A percentile compares a stretch with the other conserved stretches of the same genome.
phyloP scores from a whole-genome alignment of 371 early-diverging fungal species.

The Chytridium lagenaria region DNA sequence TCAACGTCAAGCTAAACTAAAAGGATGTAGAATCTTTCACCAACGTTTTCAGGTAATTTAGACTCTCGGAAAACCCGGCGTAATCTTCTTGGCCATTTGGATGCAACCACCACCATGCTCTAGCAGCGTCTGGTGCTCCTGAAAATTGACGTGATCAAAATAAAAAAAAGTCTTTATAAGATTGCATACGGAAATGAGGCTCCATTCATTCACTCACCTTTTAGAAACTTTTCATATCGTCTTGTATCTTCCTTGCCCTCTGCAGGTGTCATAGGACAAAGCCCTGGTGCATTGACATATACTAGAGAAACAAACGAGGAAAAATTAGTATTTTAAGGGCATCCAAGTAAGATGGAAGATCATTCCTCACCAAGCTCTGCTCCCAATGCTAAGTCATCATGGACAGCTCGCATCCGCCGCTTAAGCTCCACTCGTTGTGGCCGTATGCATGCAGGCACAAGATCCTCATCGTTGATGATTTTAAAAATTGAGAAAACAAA shows the following conservation, averaged over 20 bases:
- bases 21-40: neutral
- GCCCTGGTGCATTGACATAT: slow-evolving; percentile 69
- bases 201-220: neutral
- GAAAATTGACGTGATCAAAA: too few relatives aligned
- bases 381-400: slow-evolving; percentile 52
- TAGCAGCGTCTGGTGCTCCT: slow-evolving; percentile 27
- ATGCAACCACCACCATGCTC: slow-evolving; percentile 67
- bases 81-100: slow-evolving; percentile 35
- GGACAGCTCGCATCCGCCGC: slow-evolving; percentile 70
- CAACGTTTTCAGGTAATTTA: slow-evolving; percentile 47
- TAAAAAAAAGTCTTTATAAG: neutral
- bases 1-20: neutral
- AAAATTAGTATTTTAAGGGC: neutral
- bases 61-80: slow-evolving; percentile 66
- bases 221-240: slow-evolving; percentile 4
- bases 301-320: too few relatives aligned
- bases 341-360: neutral
- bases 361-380: slow-evolving; percentile 16
- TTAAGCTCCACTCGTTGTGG: slow-evolving; percentile 74
- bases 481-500: too few relatives aligned
- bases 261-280: slow-evolving; percentile 21
- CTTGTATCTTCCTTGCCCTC: slow-evolving; percentile 33
- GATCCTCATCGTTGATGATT: slow-evolving; percentile 39
- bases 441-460: slow-evolving; percentile 80
- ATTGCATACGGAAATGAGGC: neutral